Conservation (phyloP, 1,284 basidiomycete species). For the Xerocomus subilludens region DNA sequence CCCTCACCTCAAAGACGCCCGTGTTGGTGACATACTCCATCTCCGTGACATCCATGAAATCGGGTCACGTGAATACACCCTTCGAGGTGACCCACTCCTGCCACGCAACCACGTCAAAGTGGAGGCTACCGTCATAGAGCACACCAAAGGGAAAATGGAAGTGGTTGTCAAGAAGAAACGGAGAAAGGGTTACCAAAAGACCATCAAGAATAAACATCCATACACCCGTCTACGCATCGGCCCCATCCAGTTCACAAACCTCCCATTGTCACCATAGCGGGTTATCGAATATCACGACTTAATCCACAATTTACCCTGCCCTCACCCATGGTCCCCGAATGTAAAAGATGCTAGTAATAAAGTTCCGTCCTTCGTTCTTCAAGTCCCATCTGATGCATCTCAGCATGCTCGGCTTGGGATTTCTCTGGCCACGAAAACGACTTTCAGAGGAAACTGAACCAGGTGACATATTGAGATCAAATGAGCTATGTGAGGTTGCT, state of each 20-base stretch:
- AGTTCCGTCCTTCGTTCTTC: too few species aligned
- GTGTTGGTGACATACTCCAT: conserved; percentile 85
- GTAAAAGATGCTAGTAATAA: too few species aligned
- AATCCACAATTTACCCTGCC: too few species aligned
- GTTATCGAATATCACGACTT: too few species aligned
- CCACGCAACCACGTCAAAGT: conserved; percentile 74
- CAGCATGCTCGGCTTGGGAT: too few species aligned
- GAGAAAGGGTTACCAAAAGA: conserved; percentile 93
- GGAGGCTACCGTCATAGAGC: conserved; percentile 92
- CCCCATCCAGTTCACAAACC: conserved; percentile 61
- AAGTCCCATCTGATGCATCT: too few species aligned
- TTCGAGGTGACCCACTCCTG: conserved; percentile 76
- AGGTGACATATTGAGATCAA: too few species aligned
- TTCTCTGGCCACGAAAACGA: too few species aligned
- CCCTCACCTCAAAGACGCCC: conserved; percentile 83
- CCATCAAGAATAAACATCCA: conserved; percentile 89
- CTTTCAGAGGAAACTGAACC: too few species aligned
- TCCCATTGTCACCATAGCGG: conserved; percentile 37
- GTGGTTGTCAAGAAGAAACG: conserved; percentile 95
- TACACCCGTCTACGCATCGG: conserved; percentile 93
- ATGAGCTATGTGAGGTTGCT: too few species aligned
- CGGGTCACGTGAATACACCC: conserved; percentile 94
- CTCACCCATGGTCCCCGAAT: too few species aligned
- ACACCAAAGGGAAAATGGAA: conserved; percentile 94
- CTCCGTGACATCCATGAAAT: conserved; percentile 93